A percentile compares a stretch with the other conserved stretches of the same genome.
phyloP scores from a whole-genome alignment of 495 filamentous ascomycete species.

The Hypoxylon subgilvum region DNA sequence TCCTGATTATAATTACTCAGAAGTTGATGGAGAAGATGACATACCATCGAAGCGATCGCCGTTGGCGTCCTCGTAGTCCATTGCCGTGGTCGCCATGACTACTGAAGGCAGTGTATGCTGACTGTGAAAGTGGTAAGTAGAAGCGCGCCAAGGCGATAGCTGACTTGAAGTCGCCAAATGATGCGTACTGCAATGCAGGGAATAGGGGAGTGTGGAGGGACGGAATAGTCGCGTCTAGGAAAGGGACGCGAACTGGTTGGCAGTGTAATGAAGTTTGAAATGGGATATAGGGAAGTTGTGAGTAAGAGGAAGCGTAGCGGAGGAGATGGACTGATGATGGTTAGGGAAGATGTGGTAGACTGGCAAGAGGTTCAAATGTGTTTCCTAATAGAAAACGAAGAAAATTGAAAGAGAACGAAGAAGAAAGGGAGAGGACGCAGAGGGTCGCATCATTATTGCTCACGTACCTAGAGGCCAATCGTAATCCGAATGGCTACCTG shows the following conservation, averaged over 20 bases:
- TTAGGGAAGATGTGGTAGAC: constrained; percentile 35
- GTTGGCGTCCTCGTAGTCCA: constrained; percentile 88
- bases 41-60: constrained; percentile 83
- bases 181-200: constrained; percentile 31
- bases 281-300: background rate
- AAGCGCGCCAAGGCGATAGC: constrained; percentile 23
- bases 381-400: constrained; percentile 28
- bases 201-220: constrained; percentile 2
- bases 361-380: constrained; percentile 42
- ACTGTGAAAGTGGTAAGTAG: constrained; percentile 28
- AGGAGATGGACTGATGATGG: constrained; percentile 5
- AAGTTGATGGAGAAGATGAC: constrained; percentile 32
- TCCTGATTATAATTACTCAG: background rate
- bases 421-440: constrained; percentile 33
- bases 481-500: constrained; percentile 13
- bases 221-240: constrained; percentile 7
- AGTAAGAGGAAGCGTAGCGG: constrained; percentile 8
- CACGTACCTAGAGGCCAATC: constrained; percentile 27
- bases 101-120: constrained; percentile 24
- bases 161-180: constrained; percentile 1
- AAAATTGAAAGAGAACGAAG: constrained; percentile 11
- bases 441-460: constrained; percentile 12
- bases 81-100: constrained; percentile 64
- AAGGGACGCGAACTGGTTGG: background rate
- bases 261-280: background rate